These are phyloP conservation scores for Arachis monticola DNA, from an alignment of 331 rosid species.

Conservation along the genomic window DNA sequence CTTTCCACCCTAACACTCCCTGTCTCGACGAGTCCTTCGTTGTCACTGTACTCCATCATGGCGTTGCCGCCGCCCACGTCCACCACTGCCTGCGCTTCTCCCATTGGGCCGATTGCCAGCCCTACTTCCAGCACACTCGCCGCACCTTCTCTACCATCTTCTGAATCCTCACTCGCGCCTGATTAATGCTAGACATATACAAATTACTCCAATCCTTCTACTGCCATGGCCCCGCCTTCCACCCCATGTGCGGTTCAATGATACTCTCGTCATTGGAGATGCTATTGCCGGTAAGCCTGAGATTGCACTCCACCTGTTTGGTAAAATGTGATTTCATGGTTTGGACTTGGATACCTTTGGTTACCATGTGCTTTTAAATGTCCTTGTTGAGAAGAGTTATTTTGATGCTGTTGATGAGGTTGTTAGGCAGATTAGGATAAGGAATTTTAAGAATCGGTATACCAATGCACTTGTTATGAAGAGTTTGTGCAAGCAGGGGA, in stretches of 20 bases:
- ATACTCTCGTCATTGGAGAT: conserved; percentile 40
- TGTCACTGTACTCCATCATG: conserved; percentile 59
- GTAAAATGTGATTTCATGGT: conserved; percentile 74
- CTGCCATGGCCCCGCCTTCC: conserved; percentile 9
- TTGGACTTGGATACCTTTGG: conserved; percentile 59
- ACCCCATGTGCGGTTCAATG: conserved; percentile 51
- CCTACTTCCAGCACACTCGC: conserved; percentile 60
- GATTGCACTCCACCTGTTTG: conserved; percentile 66
- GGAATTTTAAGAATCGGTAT: conserved; percentile 52
- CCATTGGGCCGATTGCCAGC: conserved; percentile 90
- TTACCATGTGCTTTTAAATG: conserved; percentile 29
- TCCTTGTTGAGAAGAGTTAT: conserved; percentile 58
- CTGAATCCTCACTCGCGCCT: conserved; percentile 41
- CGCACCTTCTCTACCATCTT: conserved; percentile 53
- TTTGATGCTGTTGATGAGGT: conserved; percentile 55
- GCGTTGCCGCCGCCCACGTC: conserved; percentile 51
- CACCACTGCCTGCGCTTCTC: conserved; percentile 79
- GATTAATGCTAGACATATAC: conserved; percentile 52
- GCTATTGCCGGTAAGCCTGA: conserved; percentile 65
- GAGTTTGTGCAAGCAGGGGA: conserved; percentile 56
- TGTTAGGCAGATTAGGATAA: conserved; percentile 50
- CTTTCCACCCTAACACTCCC: conserved; percentile 59
- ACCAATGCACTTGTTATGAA: conserved; percentile 57
- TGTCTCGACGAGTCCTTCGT: conserved; percentile 55
- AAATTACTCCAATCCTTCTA: conserved; percentile 51